Base-by-base conservation (phyloP, 345 rosid genomes). In the Eucalyptus coolabah region DNA sequence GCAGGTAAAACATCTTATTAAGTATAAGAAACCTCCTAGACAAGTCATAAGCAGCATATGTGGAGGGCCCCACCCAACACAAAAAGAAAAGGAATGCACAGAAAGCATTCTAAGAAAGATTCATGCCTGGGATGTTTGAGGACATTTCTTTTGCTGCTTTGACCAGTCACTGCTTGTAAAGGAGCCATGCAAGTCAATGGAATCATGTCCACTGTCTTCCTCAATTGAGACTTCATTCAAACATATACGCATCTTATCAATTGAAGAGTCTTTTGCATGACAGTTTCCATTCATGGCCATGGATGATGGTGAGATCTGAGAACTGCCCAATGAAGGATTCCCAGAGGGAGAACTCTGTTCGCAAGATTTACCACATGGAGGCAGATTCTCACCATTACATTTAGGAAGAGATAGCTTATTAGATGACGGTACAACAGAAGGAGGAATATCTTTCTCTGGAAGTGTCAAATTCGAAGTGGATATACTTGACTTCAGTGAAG, bases 381-480 rank as follows among this genome's bases (percentile, higher is more conserved):
- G 87, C 86, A 90, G 89, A 86, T 88, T 88, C 90, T 92, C 91
- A 83, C 91, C 95, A 85, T 87, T 42, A 86, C 87, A 90, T 89
- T 90, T 93, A 89, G 92, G 90, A 83, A 91, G 90, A 89, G 90
- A 60, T n/a, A 86, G 67, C n/a, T 92, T 93, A 60, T 91, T 92
- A 87, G 91, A 54, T 63, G 88, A 56, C 88, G 90, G 67, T 53
- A 81, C 81, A 80, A 81, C 88, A 65, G 89, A 90, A 89, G 89
- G 63, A 82, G 92, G 87, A 89, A 86, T 86, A 85, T 90, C 93
- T 77, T 89, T 90, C 90, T 89, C 93, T 87, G 54, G 21, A 24
- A 89, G 89, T 87, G 88, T 91, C 90, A 87, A 47, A 90, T 90
- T 90, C 53, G 87, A 89, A 91, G 91, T 89, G 11, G 94, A 89